Conservation (phyloP, 2,329 filamentous ascomycete species). For the Tolypocladium endophyticum region DNA sequence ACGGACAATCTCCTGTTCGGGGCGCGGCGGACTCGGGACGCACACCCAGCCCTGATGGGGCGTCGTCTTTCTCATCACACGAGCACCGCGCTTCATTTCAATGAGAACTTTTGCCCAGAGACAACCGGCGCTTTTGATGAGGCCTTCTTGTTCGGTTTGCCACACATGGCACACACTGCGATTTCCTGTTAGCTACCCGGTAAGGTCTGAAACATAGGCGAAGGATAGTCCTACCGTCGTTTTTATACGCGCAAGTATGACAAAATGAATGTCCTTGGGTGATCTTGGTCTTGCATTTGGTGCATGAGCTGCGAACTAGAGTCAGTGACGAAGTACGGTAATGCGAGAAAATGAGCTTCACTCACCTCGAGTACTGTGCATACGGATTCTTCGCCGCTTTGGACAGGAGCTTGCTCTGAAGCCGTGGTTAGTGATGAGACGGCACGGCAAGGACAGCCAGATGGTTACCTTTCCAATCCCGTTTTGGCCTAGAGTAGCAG, state of each 20-base stretch:
- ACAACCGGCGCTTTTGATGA: constrained; percentile 41
- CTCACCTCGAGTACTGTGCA: constrained; percentile 41
- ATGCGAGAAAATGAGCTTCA: neutral
- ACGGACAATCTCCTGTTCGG: neutral
- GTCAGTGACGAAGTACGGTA: neutral
- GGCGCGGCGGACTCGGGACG: neutral
- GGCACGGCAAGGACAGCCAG: neutral
- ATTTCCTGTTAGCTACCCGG: constrained; percentile 4
- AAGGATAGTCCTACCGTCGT: constrained; percentile 36
- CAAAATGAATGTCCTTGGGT: constrained; percentile 50
- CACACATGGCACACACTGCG: constrained; percentile 52
- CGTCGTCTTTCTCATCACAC: neutral
- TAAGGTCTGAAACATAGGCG: neutral
- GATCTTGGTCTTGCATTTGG: constrained; percentile 53
- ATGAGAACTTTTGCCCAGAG: constrained; percentile 50
- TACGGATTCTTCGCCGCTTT: constrained; percentile 57
- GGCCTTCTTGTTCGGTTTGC: constrained; percentile 44
- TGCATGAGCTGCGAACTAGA: constrained; percentile 35
- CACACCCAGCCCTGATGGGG: neutral
- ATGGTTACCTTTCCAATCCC: constrained; percentile 47
- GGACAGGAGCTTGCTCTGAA: constrained; percentile 52
- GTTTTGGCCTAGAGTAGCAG: constrained; percentile 44
- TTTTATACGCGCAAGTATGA: constrained; percentile 52
- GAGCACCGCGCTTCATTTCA: constrained; percentile 34
- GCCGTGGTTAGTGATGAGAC: neutral